Percentiles rank a stretch among this genome's conserved stretches.
Evolutionary conservation across 805 yeast species (phyloP).

Genomic region (Priceomyces fermenticarens): DNA sequence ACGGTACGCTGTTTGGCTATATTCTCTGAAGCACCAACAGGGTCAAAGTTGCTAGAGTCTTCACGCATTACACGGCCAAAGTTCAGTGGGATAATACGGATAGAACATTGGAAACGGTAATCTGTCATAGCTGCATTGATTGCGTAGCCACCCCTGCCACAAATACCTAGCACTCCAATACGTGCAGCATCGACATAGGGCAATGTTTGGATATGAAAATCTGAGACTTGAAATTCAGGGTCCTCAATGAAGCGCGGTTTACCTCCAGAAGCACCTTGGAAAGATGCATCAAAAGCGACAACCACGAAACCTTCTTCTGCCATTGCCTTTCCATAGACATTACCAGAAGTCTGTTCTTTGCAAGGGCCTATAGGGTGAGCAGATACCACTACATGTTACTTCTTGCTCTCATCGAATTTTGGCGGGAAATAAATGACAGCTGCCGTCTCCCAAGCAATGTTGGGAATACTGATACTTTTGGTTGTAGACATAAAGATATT

Average conservation of each 20-base stretch:
- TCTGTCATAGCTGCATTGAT: slow-evolving; percentile 1
- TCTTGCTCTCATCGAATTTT: too few relatives aligned
- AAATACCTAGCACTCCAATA: slow-evolving; percentile 1
- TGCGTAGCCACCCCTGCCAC: slow-evolving; percentile 3
- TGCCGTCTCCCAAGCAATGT: too few relatives aligned
- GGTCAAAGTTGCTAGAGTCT: not conserved
- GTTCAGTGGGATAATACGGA: not conserved
- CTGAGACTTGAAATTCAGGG: not conserved
- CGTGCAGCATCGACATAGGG: not conserved
- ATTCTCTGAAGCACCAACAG: not conserved
- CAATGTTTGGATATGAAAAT: not conserved
- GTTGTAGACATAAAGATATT: too few relatives aligned
- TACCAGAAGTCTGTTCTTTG: slow-evolving; percentile 1
- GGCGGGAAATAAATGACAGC: too few relatives aligned
- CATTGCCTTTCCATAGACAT: not conserved
- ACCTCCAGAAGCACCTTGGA: slow-evolving; percentile 2
- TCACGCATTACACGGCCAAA: slow-evolving; percentile 1
- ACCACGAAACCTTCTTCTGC: slow-evolving; percentile 1
- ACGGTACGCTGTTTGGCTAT: not conserved
- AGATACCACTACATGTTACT: not conserved
- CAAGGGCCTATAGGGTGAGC: not conserved
- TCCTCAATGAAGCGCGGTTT: slow-evolving; percentile 1
- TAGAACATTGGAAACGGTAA: not conserved
- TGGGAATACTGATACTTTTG: too few relatives aligned
- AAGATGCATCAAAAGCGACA: slow-evolving; percentile 2